Conservation (phyloP, 2,329 filamentous ascomycete genomes). For the Fusarium veterinarium region DNA sequence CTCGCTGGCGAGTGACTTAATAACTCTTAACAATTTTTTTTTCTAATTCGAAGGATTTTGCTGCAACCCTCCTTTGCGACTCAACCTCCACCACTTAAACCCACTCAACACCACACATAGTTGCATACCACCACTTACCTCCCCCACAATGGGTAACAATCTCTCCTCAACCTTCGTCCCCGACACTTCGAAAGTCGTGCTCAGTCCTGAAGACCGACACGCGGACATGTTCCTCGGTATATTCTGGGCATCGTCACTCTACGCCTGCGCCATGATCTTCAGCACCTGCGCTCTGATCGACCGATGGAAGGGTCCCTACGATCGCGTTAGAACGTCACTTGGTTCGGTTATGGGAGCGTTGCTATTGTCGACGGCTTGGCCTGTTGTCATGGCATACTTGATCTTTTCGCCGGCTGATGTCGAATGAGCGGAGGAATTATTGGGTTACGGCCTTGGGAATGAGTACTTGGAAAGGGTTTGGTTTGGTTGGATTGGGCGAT, state of each 20-base stretch:
- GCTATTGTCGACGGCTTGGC: constrained; percentile 52
- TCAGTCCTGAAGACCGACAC: constrained; percentile 47
- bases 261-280: constrained; percentile 56
- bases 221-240: constrained; percentile 49
- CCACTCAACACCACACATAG: background rate
- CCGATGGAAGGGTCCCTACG: constrained; percentile 55
- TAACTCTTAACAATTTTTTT: background rate
- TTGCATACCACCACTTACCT: constrained; percentile 2
- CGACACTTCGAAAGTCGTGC: constrained; percentile 52
- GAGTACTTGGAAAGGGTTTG: constrained; percentile 1
- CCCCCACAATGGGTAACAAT: constrained; percentile 53
- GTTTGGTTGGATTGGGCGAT: constrained; percentile 3
- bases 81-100: background rate
- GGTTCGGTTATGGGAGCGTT: constrained; percentile 48
- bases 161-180: constrained; percentile 53
- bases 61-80: background rate
- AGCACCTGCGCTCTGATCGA: constrained; percentile 55
- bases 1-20: constrained; percentile 43
- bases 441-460: background rate
- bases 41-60: background rate
- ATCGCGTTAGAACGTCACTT: constrained; percentile 46
- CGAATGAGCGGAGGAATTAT: background rate
- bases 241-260: constrained; percentile 51
- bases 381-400: constrained; percentile 51
- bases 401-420: constrained; percentile 35